Evolutionary conservation across 352 stramenopile genomes (phyloP), one percentile per base, ranked within the genome.

Genomic region (Blastocystis sp.): DNA sequence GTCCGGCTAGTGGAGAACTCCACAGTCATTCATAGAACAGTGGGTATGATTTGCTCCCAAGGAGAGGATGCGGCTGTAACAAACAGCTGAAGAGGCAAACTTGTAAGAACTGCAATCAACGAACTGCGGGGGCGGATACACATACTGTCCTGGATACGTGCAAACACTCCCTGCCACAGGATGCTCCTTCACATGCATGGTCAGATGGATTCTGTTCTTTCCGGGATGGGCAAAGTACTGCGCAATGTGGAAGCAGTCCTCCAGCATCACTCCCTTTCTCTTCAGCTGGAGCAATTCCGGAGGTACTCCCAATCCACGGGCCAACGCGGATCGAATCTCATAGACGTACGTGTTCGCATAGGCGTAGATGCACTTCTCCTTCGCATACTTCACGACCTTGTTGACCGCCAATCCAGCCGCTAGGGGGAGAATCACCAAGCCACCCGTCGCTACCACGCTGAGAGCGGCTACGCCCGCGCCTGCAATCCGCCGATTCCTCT

Each of bases 131-230:
- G 74, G 34, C 38, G 74, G 74, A 23, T 84, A 84, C 2, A 43
- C 41, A 28, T 84, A 84, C 45, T 84, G 74, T 62, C 74, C 74
- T 4, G 45, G n/a, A 56, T 56, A 70, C 53, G 56, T 43, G n/a
- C 74, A 84, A 11, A 84, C 74, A 23, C 74, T 84, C 19, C 74
- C 74, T 11, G 56, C 56, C 2, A 84, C 74, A 40, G 74, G 74
- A 67, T 40, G 38, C 17, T 84, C 74, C 48, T 84, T 84, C n/a
- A 84, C 74, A 84, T 84, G 74, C 74, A 84, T 84, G 5, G 74
- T 62, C 38, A 84, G 65, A 21, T 84, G 74, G 48, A 84, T 84
- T 21, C 74, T 11, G 3, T 66, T 38, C 61, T 84, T 84, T 69
- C 74, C 74, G 38, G 74, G 45, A 52, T 43, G 66, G 21, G 56